Evolutionary conservation across 2,329 filamentous ascomycete genomes (phyloP).

Genomic region (Fonsecaea pedrosoi): DNA sequence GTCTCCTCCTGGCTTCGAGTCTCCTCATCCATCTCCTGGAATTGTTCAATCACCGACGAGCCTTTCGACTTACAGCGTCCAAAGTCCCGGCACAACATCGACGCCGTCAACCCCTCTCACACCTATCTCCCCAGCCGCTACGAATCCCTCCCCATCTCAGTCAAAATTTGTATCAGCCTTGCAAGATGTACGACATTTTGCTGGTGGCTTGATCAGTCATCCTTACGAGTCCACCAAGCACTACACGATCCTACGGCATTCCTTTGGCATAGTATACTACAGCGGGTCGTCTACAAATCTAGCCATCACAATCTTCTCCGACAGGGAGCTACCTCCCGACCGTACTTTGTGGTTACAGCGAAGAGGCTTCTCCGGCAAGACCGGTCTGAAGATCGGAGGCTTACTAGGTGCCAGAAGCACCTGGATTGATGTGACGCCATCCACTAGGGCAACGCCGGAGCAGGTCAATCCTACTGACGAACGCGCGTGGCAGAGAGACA

Average conservation of each 20-base stretch:
- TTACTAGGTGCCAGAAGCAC: slow-evolving; percentile 64
- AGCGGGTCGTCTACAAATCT: slow-evolving; percentile 69
- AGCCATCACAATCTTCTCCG: slow-evolving; percentile 68
- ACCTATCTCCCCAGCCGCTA: slow-evolving; percentile 7
- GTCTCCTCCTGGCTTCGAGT: slow-evolving; percentile 25
- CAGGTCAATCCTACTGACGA: slow-evolving; percentile 66
- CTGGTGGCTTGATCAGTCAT: slow-evolving; percentile 68
- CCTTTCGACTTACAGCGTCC: slow-evolving; percentile 21
- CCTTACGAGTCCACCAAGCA: slow-evolving; percentile 70
- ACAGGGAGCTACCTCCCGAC: slow-evolving; percentile 61
- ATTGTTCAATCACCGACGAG: slow-evolving; percentile 33
- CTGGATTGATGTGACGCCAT: slow-evolving; percentile 74
- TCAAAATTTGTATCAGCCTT: slow-evolving; percentile 45
- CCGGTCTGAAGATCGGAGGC: slow-evolving; percentile 71
- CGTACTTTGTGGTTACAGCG: slow-evolving; percentile 72
- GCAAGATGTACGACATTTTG: slow-evolving; percentile 67
- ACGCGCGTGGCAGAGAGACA: slow-evolving; percentile 71
- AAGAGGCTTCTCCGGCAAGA: slow-evolving; percentile 71
- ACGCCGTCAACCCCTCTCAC: slow-evolving; percentile 18
- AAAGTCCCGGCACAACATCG: slow-evolving; percentile 7
- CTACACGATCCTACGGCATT: slow-evolving; percentile 71
- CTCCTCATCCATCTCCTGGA: slow-evolving; percentile 19
- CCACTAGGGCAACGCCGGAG: slow-evolving; percentile 52
- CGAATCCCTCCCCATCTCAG: slow-evolving; percentile 17
- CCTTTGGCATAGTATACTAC: slow-evolving; percentile 69